Percentiles rank a stretch among this genome's conserved stretches.
Conservation (phyloP, 2,329 filamentous ascomycete genomes). For the Fusarium guadeloupense region DNA sequence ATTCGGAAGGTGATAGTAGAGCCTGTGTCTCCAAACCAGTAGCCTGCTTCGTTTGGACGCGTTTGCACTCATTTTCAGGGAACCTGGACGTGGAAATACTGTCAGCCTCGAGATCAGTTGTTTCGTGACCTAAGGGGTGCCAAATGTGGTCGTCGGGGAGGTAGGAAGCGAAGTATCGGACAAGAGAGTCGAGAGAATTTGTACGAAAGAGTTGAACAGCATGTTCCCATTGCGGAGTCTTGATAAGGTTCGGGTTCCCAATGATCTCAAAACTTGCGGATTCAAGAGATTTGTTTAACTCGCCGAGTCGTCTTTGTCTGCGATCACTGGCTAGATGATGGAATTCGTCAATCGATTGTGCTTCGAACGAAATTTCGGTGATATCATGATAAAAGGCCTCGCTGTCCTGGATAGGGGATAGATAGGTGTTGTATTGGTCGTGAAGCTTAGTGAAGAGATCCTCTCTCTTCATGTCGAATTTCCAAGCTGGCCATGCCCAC, state of each 20-base stretch:
- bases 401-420: conserved; percentile 62
- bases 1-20: too few relatives aligned
- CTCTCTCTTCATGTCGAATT: conserved; percentile 66
- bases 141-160: conserved; percentile 58
- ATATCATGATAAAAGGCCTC: conserved; percentile 68
- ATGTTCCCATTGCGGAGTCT: conserved; percentile 63
- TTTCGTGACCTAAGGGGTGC: conserved; percentile 37
- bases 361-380: conserved; percentile 61
- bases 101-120: too few relatives aligned
- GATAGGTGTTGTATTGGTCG: conserved; percentile 65
- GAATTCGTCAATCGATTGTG: conserved; percentile 59
- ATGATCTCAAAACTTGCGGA: conserved; percentile 65
- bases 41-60: too few relatives aligned
- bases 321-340: conserved; percentile 60
- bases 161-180: conserved; percentile 65
- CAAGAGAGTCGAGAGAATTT: conserved; percentile 65
- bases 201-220: conserved; percentile 66
- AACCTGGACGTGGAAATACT: too few relatives aligned
- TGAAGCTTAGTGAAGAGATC: conserved; percentile 65
- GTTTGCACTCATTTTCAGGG: too few relatives aligned
- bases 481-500: conserved; percentile 65
- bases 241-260: conserved; percentile 63
- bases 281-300: conserved; percentile 63
- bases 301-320: conserved; percentile 60
- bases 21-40: too few relatives aligned